Evolutionary conservation across 2,329 filamentous ascomycete species (phyloP).

Genomic region (Tolypocladium pustulatum): DNA sequence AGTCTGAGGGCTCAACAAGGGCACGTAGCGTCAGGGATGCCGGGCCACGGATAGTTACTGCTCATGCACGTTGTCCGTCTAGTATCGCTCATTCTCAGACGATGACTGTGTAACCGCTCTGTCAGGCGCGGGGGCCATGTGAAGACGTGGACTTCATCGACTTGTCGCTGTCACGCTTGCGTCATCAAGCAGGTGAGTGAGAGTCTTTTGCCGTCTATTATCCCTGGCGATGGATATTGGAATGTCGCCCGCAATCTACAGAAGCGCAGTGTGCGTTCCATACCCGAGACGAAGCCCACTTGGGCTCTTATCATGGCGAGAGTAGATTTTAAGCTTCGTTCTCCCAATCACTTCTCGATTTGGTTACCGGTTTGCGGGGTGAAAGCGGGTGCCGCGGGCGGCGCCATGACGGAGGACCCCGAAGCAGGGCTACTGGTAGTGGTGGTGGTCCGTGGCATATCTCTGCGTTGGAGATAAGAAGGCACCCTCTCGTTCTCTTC

Average conservation of each 20-base stretch:
- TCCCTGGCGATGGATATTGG: no score
- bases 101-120: no score
- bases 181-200: no score
- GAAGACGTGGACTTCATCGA: no score
- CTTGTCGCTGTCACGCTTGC: no score
- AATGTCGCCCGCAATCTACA: background rate
- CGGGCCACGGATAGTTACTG: no score
- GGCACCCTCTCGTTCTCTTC: background rate
- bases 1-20: no score
- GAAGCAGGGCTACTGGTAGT: background rate
- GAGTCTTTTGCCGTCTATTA: no score
- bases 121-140: no score
- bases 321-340: background rate
- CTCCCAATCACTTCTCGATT: background rate
- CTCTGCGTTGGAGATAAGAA: background rate
- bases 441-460: background rate
- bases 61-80: no score
- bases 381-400: background rate
- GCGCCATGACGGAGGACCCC: background rate
- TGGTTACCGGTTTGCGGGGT: background rate
- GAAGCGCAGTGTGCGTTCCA: background rate
- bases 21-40: no score
- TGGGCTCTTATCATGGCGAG: background rate
- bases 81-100: no score
- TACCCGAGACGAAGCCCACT: background rate